Evolutionary conservation across 108 stramenopile genomes (phyloP).

Genomic region (Discostella stelligeroides): DNA sequence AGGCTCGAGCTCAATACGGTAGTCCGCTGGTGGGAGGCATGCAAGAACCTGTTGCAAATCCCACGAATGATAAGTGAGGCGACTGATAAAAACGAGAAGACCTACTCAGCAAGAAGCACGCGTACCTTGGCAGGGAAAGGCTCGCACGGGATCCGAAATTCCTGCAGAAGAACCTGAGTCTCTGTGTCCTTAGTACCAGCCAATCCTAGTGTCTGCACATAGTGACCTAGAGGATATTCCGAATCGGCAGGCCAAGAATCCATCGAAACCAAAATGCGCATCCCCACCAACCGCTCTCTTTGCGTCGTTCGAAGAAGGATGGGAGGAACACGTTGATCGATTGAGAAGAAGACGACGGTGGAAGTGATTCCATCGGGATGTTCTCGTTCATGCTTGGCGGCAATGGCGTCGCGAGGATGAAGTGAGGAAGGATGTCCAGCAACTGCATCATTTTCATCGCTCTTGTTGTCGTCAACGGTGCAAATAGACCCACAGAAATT

Average conservation of each 20-base stretch:
- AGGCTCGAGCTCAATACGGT: slow-evolving; percentile 84
- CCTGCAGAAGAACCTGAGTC: slow-evolving; percentile 92
- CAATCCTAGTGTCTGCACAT: slow-evolving; percentile 86
- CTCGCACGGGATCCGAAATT: slow-evolving; percentile 95
- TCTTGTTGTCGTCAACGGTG: slow-evolving; percentile 31
- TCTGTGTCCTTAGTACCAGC: slow-evolving; percentile 94
- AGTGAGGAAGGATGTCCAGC: neutral
- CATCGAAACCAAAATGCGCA: slow-evolving; percentile 84
- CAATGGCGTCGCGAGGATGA: slow-evolving; percentile 70
- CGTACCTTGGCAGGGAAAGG: slow-evolving; percentile 87
- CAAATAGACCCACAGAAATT: slow-evolving; percentile 79
- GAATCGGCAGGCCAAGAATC: slow-evolving; percentile 93
- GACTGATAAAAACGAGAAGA: neutral
- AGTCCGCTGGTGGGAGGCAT: slow-evolving; percentile 94
- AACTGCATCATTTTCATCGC: slow-evolving; percentile 45
- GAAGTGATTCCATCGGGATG: slow-evolving; percentile 72
- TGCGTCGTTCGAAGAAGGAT: slow-evolving; percentile 84
- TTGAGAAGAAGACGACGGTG: slow-evolving; percentile 91
- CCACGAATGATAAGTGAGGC: neutral
- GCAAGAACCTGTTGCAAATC: slow-evolving; percentile 80
- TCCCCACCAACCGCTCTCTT: slow-evolving; percentile 68
- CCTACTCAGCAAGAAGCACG: slow-evolving; percentile 3
- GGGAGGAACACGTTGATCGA: slow-evolving; percentile 86
- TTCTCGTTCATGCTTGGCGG: slow-evolving; percentile 72
- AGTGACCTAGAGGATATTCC: slow-evolving; percentile 92